Percentiles rank a stretch among this genome's conserved stretches.
Evolutionary conservation across 805 yeast species (phyloP).

Genomic region (Candida chilensis): DNA sequence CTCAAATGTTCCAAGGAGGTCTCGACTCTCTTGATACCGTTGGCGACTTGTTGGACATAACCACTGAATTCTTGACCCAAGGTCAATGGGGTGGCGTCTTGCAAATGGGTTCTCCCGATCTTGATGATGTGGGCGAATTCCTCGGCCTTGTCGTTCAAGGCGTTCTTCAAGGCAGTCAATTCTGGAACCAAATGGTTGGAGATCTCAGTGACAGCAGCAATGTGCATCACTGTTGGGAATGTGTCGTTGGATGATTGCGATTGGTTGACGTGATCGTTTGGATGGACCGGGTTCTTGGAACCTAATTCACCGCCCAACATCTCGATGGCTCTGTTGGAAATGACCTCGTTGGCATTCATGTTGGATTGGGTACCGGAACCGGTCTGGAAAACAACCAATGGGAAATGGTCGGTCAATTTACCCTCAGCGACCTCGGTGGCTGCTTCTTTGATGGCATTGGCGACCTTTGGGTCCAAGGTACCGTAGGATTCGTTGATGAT

Average conservation of each 20-base stretch:
- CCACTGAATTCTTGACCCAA: constrained; percentile 98
- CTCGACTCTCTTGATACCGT: constrained; percentile 86
- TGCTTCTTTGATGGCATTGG: constrained; percentile 83
- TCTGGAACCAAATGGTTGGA: constrained; percentile 70
- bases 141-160: constrained; percentile 68
- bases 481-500: constrained; percentile 81
- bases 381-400: constrained; percentile 96
- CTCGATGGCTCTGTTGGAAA: constrained; percentile 97
- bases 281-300: constrained; percentile 91
- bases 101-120: constrained; percentile 98
- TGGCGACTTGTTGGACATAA: constrained; percentile 85
- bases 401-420: constrained; percentile 88
- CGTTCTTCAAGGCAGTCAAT: constrained; percentile 63
- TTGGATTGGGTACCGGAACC: constrained; percentile 98
- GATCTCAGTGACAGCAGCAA: constrained; percentile 93
- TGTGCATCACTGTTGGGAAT: constrained; percentile 99
- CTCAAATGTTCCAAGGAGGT: constrained; percentile 65
- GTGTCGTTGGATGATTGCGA: constrained; percentile 98
- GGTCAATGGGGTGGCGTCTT: constrained; percentile 97
- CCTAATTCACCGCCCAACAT: constrained; percentile 88
- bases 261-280: constrained; percentile 97
- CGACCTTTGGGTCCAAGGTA: constrained; percentile 68
- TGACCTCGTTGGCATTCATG: constrained; percentile 99
- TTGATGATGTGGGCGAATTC: constrained; percentile 89
- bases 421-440: constrained; percentile 95